Percentiles rank a stretch among this genome's conserved stretches.
Evolutionary conservation across 129 eudicot genomes (phyloP).

Genomic region (Sambucus nigra): DNA sequence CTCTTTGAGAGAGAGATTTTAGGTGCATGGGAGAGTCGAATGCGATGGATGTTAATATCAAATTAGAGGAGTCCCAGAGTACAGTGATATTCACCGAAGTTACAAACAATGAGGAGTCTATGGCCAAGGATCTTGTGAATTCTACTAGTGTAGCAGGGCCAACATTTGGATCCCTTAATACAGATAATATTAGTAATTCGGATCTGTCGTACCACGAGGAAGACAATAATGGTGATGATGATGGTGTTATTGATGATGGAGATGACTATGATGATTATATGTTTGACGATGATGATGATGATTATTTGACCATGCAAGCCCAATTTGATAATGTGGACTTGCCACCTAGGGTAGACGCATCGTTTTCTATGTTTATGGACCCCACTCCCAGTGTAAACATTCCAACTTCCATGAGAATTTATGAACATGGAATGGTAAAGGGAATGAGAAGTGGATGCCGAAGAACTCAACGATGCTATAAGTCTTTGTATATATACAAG

Average conservation of each 20-base stretch:
- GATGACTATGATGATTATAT: conserved; percentile 36
- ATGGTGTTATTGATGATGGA: conserved; percentile 17
- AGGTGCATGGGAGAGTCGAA: too few relatives aligned
- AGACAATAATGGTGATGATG: conserved; percentile 18
- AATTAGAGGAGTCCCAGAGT: too few relatives aligned
- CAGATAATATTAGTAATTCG: conserved; percentile 19
- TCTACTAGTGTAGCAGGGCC: conserved; percentile 27
- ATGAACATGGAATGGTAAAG: conserved; percentile 18
- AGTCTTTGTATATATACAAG: conserved; percentile 59
- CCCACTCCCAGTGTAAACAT: conserved; percentile 13
- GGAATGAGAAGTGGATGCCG: conserved; percentile 57
- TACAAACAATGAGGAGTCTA: too few relatives aligned
- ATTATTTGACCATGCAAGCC: conserved; percentile 57
- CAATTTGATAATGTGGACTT: conserved; percentile 64
- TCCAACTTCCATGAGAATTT: conserved; percentile 1
- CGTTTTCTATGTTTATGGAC: conserved; percentile 50
- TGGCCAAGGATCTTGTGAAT: conserved; percentile 15
- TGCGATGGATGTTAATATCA: too few relatives aligned
- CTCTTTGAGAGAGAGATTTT: too few relatives aligned
- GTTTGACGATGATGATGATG: conserved; percentile 35
- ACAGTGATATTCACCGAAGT: too few relatives aligned
- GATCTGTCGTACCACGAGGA: conserved; percentile 27
- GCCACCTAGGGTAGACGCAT: conserved; percentile 74
- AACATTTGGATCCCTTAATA: conserved; percentile 29
- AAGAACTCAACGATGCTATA: conserved; percentile 56